A percentile compares a stretch with the other conserved stretches of the same genome.
Evolutionary conservation across 2,329 filamentous ascomycete genomes (phyloP).

Genomic region (Hymenoscyphus scutula): DNA sequence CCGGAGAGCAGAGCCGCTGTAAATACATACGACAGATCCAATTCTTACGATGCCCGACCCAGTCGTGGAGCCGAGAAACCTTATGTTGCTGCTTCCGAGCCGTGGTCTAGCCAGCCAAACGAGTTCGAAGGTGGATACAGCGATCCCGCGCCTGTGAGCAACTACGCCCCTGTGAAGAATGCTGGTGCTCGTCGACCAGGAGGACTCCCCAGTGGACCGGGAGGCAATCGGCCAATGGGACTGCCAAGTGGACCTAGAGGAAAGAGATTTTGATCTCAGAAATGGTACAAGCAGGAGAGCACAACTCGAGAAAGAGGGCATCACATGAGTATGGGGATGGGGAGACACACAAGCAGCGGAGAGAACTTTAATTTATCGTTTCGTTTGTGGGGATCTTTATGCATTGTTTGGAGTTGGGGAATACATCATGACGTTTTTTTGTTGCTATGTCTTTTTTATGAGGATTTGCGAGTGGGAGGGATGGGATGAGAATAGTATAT

Average conservation of each 20-base stretch:
- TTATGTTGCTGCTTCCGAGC: conserved; percentile 47
- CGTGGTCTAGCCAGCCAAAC: conserved; percentile 47
- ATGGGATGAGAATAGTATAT: background rate
- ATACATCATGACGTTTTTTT: background rate
- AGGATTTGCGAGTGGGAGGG: background rate
- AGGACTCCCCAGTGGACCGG: conserved; percentile 1
- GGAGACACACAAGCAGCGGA: background rate
- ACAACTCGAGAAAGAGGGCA: background rate
- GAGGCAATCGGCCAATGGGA: conserved; percentile 26
- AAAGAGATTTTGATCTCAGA: conserved; percentile 14
- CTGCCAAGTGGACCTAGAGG: conserved; percentile 31
- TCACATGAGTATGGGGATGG: background rate
- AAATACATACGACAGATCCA: conserved; percentile 30
- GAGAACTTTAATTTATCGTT: background rate
- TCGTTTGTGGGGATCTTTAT: background rate
- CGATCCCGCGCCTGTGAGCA: background rate
- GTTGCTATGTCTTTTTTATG: background rate
- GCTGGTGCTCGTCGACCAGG: conserved; percentile 41
- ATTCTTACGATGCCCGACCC: background rate
- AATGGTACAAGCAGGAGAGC: too few relatives aligned
- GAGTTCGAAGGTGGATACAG: conserved; percentile 40
- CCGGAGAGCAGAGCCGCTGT: conserved; percentile 21
- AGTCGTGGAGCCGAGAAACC: conserved; percentile 39
- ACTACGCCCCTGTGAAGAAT: conserved; percentile 16
- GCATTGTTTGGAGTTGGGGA: conserved; percentile 10